Evolutionary conservation across 2,329 filamentous ascomycete genomes (phyloP).

Genomic region (Aspergillus brunneoviolaceus): DNA sequence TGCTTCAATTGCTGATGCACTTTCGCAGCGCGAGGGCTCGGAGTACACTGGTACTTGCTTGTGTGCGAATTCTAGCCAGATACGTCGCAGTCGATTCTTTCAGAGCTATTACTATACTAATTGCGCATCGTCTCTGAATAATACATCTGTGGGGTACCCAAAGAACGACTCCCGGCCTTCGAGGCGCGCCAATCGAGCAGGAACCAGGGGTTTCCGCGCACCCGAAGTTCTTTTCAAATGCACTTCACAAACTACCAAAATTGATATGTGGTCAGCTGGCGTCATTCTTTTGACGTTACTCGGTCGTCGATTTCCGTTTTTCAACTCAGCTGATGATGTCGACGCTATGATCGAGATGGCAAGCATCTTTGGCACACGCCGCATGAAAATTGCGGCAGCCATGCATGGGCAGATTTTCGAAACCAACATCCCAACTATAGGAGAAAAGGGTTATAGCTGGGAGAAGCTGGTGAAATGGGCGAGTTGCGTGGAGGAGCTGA

Average conservation of each 20-base stretch:
- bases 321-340: constrained; percentile 97
- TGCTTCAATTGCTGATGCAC: constrained; percentile 2
- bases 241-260: constrained; percentile 87
- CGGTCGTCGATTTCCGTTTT: constrained; percentile 91
- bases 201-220: constrained; percentile 91
- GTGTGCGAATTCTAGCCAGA: constrained; percentile 67
- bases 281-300: constrained; percentile 97
- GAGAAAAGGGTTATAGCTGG: constrained; percentile 77
- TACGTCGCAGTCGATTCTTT: constrained; percentile 59
- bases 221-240: constrained; percentile 97
- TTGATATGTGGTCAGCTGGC: constrained; percentile 95
- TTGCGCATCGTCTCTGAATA: constrained; percentile 29
- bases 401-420: constrained; percentile 91
- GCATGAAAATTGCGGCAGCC: constrained; percentile 79
- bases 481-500: constrained; percentile 68
- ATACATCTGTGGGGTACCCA: constrained; percentile 68
- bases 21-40: constrained; percentile 56
- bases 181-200: constrained; percentile 87
- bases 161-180: constrained; percentile 87
- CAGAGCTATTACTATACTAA: constrained; percentile 61
- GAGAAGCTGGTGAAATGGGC: constrained; percentile 97
- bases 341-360: constrained; percentile 97
- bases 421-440: constrained; percentile 87
- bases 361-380: constrained; percentile 82
- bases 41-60: constrained; percentile 59